Evolutionary conservation across 2,329 filamentous ascomycete species (phyloP).

Genomic region (Davidsoniella virescens): DNA sequence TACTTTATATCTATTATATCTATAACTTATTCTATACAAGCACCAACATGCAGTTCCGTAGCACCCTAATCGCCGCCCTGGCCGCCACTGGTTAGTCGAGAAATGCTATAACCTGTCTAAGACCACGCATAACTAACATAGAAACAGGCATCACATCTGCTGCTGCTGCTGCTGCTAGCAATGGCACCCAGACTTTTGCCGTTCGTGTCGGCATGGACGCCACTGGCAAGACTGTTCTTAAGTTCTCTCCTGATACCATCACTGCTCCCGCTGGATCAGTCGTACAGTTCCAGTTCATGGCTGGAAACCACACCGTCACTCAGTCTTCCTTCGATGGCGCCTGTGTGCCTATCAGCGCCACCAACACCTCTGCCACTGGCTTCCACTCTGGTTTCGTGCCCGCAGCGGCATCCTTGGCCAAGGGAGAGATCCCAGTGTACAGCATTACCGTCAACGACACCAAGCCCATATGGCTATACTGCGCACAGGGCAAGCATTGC

Average conservation of each 20-base stretch:
- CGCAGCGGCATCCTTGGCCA: constrained; percentile 34
- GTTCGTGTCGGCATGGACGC: constrained; percentile 44
- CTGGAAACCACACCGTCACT: constrained; percentile 61
- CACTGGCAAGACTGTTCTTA: constrained; percentile 34
- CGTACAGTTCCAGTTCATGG: constrained; percentile 51
- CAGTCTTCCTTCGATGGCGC: constrained; percentile 54
- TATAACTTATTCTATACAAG: constrained; percentile 13
- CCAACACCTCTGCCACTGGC: constrained; percentile 36
- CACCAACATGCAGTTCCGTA: constrained; percentile 36
- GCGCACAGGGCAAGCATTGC: constrained; percentile 59
- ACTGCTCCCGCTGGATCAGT: constrained; percentile 50
- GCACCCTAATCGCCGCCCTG: constrained; percentile 30
- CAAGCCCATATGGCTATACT: constrained; percentile 66
- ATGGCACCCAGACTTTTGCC: constrained; percentile 12
- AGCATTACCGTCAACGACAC: constrained; percentile 53
- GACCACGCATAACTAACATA: not conserved
- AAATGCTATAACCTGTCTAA: not conserved
- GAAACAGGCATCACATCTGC: not conserved
- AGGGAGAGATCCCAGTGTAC: constrained; percentile 46
- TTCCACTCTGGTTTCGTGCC: constrained; percentile 55
- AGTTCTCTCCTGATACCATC: constrained; percentile 51
- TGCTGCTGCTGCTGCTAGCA: not conserved
- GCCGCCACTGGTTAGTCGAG: constrained; percentile 7
- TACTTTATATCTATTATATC: too few species aligned
- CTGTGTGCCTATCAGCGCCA: constrained; percentile 38